A percentile compares a stretch with the other conserved stretches of the same genome.
These are phyloP conservation scores for Rossbeevera mucosa DNA, from an alignment of 768 basidiomycete species.

Conservation along the genomic window DNA sequence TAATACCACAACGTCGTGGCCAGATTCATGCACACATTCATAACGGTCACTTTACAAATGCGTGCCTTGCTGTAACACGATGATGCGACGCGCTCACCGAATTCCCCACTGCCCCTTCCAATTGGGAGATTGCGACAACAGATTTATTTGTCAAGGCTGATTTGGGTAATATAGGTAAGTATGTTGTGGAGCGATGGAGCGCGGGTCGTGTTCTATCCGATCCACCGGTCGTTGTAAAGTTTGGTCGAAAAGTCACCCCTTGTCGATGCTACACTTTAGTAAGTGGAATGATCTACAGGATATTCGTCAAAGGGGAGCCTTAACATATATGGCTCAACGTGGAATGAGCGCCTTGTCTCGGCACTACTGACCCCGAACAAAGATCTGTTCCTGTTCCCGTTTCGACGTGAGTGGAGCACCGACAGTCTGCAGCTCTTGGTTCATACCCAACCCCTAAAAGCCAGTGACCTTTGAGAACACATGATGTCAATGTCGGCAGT, in stretches of 20 bases:
- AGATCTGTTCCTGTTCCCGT: neutral
- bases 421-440: too few species aligned
- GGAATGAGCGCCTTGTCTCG: slow-evolving; percentile 3
- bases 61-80: neutral
- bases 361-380: slow-evolving; percentile 10
- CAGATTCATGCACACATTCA: neutral
- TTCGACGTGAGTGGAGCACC: neutral
- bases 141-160: neutral
- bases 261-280: neutral
- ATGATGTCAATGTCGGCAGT: slow-evolving; percentile 12
- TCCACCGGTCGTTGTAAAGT: neutral
- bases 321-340: slow-evolving; percentile 6
- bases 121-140: neutral
- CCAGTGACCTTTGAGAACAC: neutral
- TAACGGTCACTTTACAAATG: neutral
- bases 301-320: neutral
- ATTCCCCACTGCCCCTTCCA: neutral
- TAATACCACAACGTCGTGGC: neutral
- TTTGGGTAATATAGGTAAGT: neutral
- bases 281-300: slow-evolving; percentile 12
- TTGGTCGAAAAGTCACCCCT: neutral
- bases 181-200: slow-evolving; percentile 13
- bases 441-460: neutral
- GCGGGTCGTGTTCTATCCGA: neutral
- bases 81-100: neutral